Conservation (phyloP, 139 green algal genomes). For the Chlamydomonas incerta region DNA sequence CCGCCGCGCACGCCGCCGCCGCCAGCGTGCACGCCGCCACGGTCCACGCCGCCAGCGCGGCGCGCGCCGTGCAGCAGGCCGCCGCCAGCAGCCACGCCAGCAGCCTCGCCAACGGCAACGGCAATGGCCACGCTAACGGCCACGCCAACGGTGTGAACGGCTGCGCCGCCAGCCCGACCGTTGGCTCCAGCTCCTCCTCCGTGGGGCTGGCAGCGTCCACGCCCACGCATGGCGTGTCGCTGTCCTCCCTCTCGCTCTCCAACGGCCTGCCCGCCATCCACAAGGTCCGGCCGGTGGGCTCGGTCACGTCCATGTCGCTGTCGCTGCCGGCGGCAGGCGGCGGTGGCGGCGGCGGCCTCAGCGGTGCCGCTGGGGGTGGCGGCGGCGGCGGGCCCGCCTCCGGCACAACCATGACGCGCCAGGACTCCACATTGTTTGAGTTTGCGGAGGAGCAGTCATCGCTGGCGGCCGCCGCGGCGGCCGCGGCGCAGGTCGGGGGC, state of each 20-base stretch:
- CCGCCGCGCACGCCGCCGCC: background rate
- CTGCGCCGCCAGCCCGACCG: background rate
- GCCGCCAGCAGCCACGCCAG: background rate
- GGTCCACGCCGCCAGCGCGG: no score
- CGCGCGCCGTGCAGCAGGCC: background rate
- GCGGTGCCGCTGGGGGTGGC: no score
- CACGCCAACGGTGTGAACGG: background rate
- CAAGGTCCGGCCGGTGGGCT: background rate
- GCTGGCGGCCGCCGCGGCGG: background rate
- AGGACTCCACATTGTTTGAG: slow-evolving; percentile 7
- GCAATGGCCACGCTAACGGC: background rate
- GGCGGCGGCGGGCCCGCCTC: background rate
- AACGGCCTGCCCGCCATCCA: background rate
- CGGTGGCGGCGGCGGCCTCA: background rate
- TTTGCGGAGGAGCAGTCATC: slow-evolving; percentile 19
- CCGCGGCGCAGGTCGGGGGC: no score
- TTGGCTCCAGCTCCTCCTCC: no score
- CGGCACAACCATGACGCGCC: background rate
- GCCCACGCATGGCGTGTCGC: no score
- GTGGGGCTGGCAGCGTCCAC: no score
- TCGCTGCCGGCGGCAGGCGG: background rate
- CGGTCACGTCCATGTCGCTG: background rate
- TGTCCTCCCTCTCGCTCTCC: background rate
- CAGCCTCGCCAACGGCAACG: no score
- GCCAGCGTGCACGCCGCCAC: background rate